Percentiles rank a stretch among this genome's conserved stretches.
These are phyloP conservation scores for Purshia tridentata DNA, from an alignment of 306 rosid species.

Conservation along the genomic window DNA sequence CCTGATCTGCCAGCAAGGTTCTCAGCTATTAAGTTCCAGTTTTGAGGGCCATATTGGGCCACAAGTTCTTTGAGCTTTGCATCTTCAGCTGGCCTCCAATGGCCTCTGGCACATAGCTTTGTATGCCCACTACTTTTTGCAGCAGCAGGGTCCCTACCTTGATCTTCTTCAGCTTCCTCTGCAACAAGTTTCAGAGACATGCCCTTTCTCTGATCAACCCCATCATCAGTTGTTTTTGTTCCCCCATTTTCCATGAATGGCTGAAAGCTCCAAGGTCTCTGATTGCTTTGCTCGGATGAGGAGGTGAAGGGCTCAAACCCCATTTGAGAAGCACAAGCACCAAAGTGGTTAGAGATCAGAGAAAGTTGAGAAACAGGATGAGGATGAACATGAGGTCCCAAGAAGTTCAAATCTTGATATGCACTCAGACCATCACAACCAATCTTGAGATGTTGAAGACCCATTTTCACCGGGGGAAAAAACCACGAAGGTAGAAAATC, in stretches of 20 bases:
- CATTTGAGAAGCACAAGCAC: conserved; percentile 27
- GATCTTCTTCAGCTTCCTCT: conserved; percentile 25
- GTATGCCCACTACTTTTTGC: conserved; percentile 33
- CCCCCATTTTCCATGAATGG: conserved; percentile 14
- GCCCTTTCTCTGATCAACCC: conserved; percentile 13
- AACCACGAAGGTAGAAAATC: neutral
- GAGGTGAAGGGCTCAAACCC: conserved; percentile 42
- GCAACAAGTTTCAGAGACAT: conserved; percentile 41
- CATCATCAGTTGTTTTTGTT: conserved; percentile 11
- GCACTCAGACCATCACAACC: conserved; percentile 25
- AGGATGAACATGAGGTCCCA: conserved; percentile 20
- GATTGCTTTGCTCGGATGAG: neutral
- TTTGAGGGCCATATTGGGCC: conserved; percentile 80
- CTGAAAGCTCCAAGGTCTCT: conserved; percentile 9
- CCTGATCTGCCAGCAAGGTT: conserved; percentile 89
- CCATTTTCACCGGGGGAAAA: conserved; percentile 30
- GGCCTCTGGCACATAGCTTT: conserved; percentile 82
- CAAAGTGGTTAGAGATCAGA: conserved; percentile 12
- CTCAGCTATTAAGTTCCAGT: conserved; percentile 89
- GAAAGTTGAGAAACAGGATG: conserved; percentile 24
- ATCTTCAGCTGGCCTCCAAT: conserved; percentile 96
- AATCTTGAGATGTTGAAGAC: conserved; percentile 32
- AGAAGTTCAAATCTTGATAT: conserved; percentile 27
- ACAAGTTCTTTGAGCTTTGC: conserved; percentile 78
- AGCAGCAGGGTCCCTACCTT: conserved; percentile 14